Evolutionary conservation across 2,329 filamentous ascomycete genomes (phyloP).

Genomic region (Sphaerulina vaccinii): DNA sequence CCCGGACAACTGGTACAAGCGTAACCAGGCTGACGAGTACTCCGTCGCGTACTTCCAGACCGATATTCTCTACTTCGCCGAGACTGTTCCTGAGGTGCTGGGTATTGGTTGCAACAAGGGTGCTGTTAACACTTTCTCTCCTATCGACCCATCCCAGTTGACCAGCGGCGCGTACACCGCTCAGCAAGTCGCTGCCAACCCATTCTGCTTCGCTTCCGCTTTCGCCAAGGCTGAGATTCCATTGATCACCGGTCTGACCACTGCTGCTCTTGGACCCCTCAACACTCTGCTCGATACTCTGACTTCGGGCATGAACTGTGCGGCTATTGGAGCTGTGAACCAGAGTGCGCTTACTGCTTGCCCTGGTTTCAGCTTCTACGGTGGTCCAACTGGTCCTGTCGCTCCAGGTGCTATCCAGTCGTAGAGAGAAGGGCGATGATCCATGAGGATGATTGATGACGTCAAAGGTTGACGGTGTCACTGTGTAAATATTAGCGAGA

Average conservation of each 20-base stretch:
- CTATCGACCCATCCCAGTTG: constrained; percentile 36
- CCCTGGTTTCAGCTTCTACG: constrained; percentile 33
- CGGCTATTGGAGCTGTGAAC: constrained; percentile 30
- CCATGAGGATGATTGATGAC: background rate
- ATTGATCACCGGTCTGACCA: constrained; percentile 23
- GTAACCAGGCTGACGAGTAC: constrained; percentile 36
- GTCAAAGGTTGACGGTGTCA: too few species aligned
- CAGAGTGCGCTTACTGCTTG: constrained; percentile 28
- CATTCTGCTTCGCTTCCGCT: constrained; percentile 31
- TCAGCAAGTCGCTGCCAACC: constrained; percentile 29
- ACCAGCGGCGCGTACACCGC: constrained; percentile 46
- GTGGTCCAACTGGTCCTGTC: constrained; percentile 31
- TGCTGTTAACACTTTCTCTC: constrained; percentile 36
- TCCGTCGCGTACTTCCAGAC: constrained; percentile 29
- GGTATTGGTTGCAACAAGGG: constrained; percentile 41
- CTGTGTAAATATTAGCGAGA: too few species aligned
- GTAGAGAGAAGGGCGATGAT: background rate
- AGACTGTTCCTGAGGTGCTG: constrained; percentile 32
- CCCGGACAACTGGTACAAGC: constrained; percentile 43
- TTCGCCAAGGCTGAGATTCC: constrained; percentile 28
- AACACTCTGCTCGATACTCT: constrained; percentile 14
- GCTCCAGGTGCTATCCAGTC: constrained; percentile 32
- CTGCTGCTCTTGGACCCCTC: constrained; percentile 14
- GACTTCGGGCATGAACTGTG: constrained; percentile 24
- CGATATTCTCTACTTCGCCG: constrained; percentile 33